Evolutionary conservation across 1,284 basidiomycete genomes (phyloP), one percentile per base, ranked within the genome.

Genomic region (Ustilago crameri): DNA sequence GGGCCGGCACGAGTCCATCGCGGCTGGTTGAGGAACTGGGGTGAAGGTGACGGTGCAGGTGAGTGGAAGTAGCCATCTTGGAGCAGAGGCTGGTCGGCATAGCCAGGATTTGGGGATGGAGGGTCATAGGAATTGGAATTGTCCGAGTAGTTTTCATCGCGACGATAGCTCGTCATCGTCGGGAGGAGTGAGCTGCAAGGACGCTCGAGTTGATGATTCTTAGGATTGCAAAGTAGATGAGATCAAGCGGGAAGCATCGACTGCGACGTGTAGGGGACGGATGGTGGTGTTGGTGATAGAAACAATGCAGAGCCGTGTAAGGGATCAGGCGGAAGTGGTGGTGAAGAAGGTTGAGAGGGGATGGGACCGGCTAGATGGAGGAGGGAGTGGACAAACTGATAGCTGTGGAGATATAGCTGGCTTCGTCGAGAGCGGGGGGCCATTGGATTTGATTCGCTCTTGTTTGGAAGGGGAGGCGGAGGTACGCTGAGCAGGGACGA

Each of bases 61-160:
- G 62, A 64, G 44, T 45, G 50, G 0, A 54, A 64, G 45, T 52
- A 53, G 42, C 56, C 41, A 15, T 22, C 22, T 17, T 45, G 49
- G 44, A 66, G 64, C 24, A 66, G 35, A 26, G 64, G 64, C 35
- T 60, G 38, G 17, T 66, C 44, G 34, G 60, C 49, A 9, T 56
- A 45, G 2, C 49, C 56, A 7, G 34, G 32, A 9, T 47, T 52
- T 20, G 57, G 64, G 12, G 64, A 60, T n/a, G 52, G 38, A 2
- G 64, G 64, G 35, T 60, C 57, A 26, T 66, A 60, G 0, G 64
- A 48, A 14, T 51, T 41, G 0, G 64, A 48, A 14, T 51, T 41
- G 17, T 30, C n/a, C 17, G 37, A 23, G 9, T 14, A 12, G 30
- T 30, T 30, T 30, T 30, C 30, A 12, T 30, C 30, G 12, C 30